These are phyloP conservation scores for Cercophora scortea DNA, from an alignment of 495 filamentous ascomycete species.

Conservation along the genomic window DNA sequence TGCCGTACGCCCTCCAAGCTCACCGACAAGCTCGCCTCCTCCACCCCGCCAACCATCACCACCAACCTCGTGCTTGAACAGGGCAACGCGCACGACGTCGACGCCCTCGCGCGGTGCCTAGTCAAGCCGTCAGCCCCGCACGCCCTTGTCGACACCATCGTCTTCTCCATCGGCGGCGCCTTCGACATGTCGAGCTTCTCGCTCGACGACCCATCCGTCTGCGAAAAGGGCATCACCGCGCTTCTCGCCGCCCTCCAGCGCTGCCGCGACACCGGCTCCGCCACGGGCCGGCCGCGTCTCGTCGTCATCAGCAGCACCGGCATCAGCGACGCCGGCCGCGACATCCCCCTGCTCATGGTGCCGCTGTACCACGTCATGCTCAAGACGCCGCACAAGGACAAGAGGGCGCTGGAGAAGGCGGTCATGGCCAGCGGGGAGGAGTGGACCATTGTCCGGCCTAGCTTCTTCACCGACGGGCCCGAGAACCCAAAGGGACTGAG, in stretches of 20 bases:
- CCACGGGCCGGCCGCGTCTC: constrained; percentile 25
- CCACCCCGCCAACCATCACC: constrained; percentile 6
- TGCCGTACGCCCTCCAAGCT: constrained; percentile 60
- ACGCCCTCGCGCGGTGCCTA: constrained; percentile 30
- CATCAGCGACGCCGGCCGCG: constrained; percentile 34
- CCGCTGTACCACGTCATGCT: constrained; percentile 47
- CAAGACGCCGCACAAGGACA: constrained; percentile 48
- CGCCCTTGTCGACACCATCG: constrained; percentile 27
- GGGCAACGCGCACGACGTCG: constrained; percentile 44
- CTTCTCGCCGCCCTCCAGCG: constrained; percentile 36
- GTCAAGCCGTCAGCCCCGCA: not conserved
- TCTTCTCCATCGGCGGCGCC: constrained; percentile 41
- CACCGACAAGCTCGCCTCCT: constrained; percentile 26
- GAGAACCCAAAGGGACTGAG: constrained; percentile 6
- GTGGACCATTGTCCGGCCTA: constrained; percentile 43
- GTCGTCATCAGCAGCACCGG: constrained; percentile 49
- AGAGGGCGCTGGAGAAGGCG: constrained; percentile 49
- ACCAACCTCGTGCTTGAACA: constrained; percentile 38
- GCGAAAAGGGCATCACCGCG: constrained; percentile 38
- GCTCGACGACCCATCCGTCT: constrained; percentile 50
- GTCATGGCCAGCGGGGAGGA: constrained; percentile 22
- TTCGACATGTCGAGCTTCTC: constrained; percentile 18
- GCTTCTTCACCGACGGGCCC: constrained; percentile 16
- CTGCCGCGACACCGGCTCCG: constrained; percentile 5
- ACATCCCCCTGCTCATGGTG: constrained; percentile 42